These are phyloP conservation scores for Chrysosphaeria jannelii DNA, from an alignment of 2,329 filamentous ascomycete genomes.

Conservation along the genomic window DNA sequence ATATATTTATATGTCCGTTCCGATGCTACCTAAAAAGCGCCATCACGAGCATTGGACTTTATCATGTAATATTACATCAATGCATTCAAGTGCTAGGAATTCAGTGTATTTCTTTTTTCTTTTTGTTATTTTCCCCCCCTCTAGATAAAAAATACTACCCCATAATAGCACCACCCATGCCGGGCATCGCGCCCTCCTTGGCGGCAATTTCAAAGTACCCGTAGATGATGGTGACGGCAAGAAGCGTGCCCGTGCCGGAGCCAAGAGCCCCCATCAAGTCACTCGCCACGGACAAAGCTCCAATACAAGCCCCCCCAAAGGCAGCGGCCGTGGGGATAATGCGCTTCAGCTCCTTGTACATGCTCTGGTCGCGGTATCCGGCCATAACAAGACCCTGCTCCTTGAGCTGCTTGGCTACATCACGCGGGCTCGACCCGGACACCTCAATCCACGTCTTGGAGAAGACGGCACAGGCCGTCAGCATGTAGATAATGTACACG, in stretches of 20 bases:
- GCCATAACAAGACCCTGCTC: conserved; percentile 99
- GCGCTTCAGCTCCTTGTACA: conserved; percentile 99
- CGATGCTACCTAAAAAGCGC: no score
- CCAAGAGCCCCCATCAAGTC: conserved; percentile 89
- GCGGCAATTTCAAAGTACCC: conserved; percentile 98
- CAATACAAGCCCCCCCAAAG: conserved; percentile 96
- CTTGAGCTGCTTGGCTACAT: conserved; percentile 98
- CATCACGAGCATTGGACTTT: no score
- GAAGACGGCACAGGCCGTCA: conserved; percentile 77
- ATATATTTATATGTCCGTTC: no score
- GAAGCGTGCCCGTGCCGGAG: conserved; percentile 86
- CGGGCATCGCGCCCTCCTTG: conserved; percentile 84
- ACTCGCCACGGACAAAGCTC: conserved; percentile 79
- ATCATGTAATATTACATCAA: no score
- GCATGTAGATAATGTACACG: conserved; percentile 92
- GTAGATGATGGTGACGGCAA: conserved; percentile 98
- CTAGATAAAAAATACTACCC: conserved; percentile 20
- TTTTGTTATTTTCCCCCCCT: no score
- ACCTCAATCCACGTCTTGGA: conserved; percentile 99
- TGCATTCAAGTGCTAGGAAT: no score
- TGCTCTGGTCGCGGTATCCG: conserved; percentile 96
- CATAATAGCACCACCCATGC: conserved; percentile 48
- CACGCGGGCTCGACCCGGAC: conserved; percentile 84
- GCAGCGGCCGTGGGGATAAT: conserved; percentile 95
- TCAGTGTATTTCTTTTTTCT: no score